These are phyloP conservation scores for Pseudoscleropodium purum DNA, from an alignment of 225 moss, liverwort and hornwort genomes.

Conservation along the genomic window DNA sequence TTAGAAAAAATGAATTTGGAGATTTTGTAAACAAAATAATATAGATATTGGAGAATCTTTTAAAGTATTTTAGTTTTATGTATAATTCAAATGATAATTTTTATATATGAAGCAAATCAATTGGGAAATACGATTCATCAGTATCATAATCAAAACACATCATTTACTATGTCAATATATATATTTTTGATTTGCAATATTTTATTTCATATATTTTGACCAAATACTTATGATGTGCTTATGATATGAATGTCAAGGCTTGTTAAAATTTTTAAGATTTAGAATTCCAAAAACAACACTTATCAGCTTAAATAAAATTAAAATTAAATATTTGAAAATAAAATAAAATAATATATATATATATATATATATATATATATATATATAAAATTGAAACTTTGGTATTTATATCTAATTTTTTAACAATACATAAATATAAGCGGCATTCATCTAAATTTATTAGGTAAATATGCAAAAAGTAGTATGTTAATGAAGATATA, in stretches of 20 bases:
- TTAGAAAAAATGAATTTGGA: not conserved
- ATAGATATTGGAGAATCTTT: not conserved
- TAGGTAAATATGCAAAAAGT: not conserved
- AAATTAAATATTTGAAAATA: not conserved
- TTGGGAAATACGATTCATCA: not conserved
- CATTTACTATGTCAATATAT: rapidly evolving
- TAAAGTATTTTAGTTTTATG: not conserved
- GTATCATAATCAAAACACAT: not conserved
- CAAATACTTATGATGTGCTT: not conserved
- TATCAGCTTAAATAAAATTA: not conserved
- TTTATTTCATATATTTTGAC: not conserved
- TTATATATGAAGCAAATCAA: not conserved
- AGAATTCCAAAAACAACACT: too few relatives aligned
- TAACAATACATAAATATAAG: too few relatives aligned
- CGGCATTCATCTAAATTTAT: not conserved
- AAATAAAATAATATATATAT: too few relatives aligned
- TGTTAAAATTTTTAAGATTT: not conserved
- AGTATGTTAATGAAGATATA: not conserved
- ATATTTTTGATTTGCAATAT: not conserved
- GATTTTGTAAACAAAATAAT: too few relatives aligned
- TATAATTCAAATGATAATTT: not conserved
- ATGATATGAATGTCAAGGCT: too few relatives aligned
- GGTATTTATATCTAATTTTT: not conserved
- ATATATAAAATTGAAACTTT: not conserved
- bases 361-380: too few relatives aligned